Evolutionary conservation across 2,329 filamentous ascomycete species (phyloP).

Genomic region (Botrytis galanthina): DNA sequence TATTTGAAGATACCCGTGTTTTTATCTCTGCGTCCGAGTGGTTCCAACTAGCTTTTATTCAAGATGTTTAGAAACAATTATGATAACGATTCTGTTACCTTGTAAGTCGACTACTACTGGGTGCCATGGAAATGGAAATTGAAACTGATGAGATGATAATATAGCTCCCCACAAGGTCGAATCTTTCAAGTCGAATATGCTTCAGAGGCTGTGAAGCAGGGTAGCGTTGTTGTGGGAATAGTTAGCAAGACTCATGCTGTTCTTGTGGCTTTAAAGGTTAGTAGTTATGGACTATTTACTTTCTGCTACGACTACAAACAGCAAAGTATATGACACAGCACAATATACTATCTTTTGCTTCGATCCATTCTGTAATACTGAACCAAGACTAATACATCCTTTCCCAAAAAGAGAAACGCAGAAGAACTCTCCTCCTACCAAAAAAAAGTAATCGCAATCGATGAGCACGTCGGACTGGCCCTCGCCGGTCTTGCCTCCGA

Average conservation of each 20-base stretch:
- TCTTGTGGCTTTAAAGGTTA: slow-evolving; percentile 92
- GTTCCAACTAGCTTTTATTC: slow-evolving; percentile 33
- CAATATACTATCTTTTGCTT: too few relatives aligned
- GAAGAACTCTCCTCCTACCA: slow-evolving; percentile 99
- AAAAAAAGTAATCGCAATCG: slow-evolving; percentile 97
- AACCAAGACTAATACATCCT: background rate
- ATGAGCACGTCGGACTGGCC: slow-evolving; percentile 91
- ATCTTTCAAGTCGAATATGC: slow-evolving; percentile 99
- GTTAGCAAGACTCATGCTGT: slow-evolving; percentile 98
- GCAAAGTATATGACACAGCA: background rate
- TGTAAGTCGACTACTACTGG: slow-evolving; percentile 61
- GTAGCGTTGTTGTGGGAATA: slow-evolving; percentile 94
- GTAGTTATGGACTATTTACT: slow-evolving; percentile 25
- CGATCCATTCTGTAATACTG: too few relatives aligned
- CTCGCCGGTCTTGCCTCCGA: slow-evolving; percentile 97
- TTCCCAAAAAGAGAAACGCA: slow-evolving; percentile 77
- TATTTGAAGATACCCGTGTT: slow-evolving; percentile 20
- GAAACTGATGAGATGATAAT: slow-evolving; percentile 32
- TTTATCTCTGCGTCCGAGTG: slow-evolving; percentile 1
- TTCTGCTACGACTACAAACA: background rate
- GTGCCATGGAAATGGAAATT: background rate
- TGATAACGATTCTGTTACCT: slow-evolving; percentile 99
- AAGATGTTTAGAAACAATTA: slow-evolving; percentile 99
- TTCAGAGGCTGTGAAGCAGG: slow-evolving; percentile 97
- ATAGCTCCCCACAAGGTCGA: slow-evolving; percentile 93